Evolutionary conservation across 2,329 filamentous ascomycete species (phyloP).

Genomic region (Neonectria punicea): DNA sequence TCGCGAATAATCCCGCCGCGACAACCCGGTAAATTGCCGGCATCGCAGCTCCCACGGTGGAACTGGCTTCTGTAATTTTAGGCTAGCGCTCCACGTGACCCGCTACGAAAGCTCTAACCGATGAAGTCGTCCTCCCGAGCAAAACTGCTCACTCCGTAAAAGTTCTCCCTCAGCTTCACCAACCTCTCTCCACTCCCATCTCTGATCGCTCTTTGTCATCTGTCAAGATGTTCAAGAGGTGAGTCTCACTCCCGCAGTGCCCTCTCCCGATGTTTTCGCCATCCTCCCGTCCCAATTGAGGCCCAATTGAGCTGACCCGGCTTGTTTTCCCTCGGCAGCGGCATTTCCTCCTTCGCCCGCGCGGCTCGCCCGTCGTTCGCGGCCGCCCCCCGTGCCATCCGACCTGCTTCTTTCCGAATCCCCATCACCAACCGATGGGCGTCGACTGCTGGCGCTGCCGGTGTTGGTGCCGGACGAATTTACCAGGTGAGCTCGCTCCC

Average conservation of each 20-base stretch:
- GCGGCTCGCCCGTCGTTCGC: slow-evolving; percentile 70
- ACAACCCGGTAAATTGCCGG: slow-evolving; percentile 46
- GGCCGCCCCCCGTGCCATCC: slow-evolving; percentile 66
- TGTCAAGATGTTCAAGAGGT: slow-evolving; percentile 87
- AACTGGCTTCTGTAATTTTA: slow-evolving; percentile 38
- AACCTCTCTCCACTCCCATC: slow-evolving; percentile 69
- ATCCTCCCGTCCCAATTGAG: slow-evolving; percentile 56
- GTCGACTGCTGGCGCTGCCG: slow-evolving; percentile 64
- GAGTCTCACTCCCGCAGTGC: slow-evolving; percentile 55
- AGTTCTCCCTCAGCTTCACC: slow-evolving; percentile 60
- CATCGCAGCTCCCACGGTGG: slow-evolving; percentile 41
- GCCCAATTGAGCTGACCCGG: slow-evolving; percentile 57
- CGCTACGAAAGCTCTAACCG: slow-evolving; percentile 55
- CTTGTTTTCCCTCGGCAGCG: slow-evolving; percentile 59
- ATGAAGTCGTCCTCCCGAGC: slow-evolving; percentile 56
- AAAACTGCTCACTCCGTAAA: slow-evolving; percentile 62
- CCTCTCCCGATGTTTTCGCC: slow-evolving; percentile 41
- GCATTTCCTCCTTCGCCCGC: slow-evolving; percentile 73
- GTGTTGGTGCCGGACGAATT: slow-evolving; percentile 73
- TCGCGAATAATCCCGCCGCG: slow-evolving; percentile 43
- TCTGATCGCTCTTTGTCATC: slow-evolving; percentile 73
- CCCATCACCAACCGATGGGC: slow-evolving; percentile 68
- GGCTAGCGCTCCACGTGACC: slow-evolving; percentile 53
- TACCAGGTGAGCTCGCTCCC: slow-evolving; percentile 66
- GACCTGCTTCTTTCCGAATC: slow-evolving; percentile 66